phyloP scores from a whole-genome alignment of 2,329 filamentous ascomycete genomes.

The Esteya vermicola region DNA sequence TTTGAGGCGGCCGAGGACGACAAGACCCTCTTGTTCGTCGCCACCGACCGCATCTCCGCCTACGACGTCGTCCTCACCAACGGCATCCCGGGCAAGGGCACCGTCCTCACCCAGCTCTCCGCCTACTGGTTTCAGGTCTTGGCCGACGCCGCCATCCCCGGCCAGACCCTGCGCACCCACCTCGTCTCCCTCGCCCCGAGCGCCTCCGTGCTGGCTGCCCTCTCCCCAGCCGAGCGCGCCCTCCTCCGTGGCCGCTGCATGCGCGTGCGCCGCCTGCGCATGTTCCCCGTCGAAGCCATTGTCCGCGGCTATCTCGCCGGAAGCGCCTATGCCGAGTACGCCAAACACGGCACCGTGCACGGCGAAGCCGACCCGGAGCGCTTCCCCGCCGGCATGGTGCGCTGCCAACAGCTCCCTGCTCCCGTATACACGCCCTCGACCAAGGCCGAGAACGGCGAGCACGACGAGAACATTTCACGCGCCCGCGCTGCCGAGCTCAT shows the following conservation, averaged over 20 bases:
- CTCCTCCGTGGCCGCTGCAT: constrained; percentile 55
- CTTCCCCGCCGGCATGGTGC: constrained; percentile 46
- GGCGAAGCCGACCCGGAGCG: constrained; percentile 34
- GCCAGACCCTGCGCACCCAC: constrained; percentile 29
- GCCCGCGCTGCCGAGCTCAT: constrained; percentile 49
- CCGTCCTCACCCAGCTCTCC: constrained; percentile 29
- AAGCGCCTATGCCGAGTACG: constrained; percentile 67
- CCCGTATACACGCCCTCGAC: constrained; percentile 68
- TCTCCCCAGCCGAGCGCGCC: constrained; percentile 28
- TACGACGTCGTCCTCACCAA: constrained; percentile 88
- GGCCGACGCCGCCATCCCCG: constrained; percentile 23
- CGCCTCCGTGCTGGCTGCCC: constrained; percentile 12
- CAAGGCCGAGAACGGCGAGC: constrained; percentile 65
- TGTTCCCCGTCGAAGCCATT: constrained; percentile 70
- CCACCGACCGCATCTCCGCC: constrained; percentile 75
- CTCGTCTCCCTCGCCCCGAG: constrained; percentile 31
- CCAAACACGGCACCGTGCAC: constrained; percentile 61
- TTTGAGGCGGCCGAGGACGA: constrained; percentile 11
- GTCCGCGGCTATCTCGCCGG: constrained; percentile 87
- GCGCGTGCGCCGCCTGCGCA: constrained; percentile 58
- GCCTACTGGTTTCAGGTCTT: constrained; percentile 42
- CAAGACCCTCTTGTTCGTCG: constrained; percentile 17
- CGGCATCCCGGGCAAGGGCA: constrained; percentile 38
- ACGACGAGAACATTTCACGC: constrained; percentile 76
- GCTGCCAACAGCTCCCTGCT: constrained; percentile 54